Evolutionary conservation across 305 asterid species (phyloP), one percentile per base, ranked within the genome.

Genomic region (Fraxinus sp.): DNA sequence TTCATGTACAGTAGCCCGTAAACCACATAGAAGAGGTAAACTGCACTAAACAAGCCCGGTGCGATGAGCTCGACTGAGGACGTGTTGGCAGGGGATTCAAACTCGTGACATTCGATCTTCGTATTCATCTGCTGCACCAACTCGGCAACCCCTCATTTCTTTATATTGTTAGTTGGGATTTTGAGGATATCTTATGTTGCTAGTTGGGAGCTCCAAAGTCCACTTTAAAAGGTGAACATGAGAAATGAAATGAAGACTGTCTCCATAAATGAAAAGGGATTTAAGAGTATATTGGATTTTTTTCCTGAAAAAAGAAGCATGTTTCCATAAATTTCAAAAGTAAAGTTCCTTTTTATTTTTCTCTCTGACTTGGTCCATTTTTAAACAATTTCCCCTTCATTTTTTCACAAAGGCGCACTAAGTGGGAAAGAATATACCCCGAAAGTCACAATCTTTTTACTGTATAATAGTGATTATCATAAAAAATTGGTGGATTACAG

Each of bases 401-500:
- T 52, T 44, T 52, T 14, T 52, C 62, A 16, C 7, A 13, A 52
- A 16, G 16, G 18, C 22, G 70, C 28, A 57, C 20, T 20, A 57
- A 18, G 70, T n/a, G 73, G 73, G 16, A 64, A 26, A 7, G 73
- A 9, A 64, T 24, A 24, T 24, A 24, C 72, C 72, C 33, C 73
- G 11, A 64, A 64, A 64, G 73, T 64, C 35, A 22, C 73, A 64
- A 9, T 26, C n/a, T 9, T 64, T 64, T 64, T 24, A 30, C 32
- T 8, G 73, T 64, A 22, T 22, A 64, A 24, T 24, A 24, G n/a
- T 64, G 73, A 64, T 64, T 64, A 26, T 64, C n/a, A 24, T 64
- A 64, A 22, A 64, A 20, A 9, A 22, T 64, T 2, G 28, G 86
- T 85, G 90, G 78, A 33, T 11, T 77, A 87, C 90, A 81, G 86